phyloP scores from a whole-genome alignment of 2,329 filamentous ascomycete species.

The Fusarium tanahbumbuense region DNA sequence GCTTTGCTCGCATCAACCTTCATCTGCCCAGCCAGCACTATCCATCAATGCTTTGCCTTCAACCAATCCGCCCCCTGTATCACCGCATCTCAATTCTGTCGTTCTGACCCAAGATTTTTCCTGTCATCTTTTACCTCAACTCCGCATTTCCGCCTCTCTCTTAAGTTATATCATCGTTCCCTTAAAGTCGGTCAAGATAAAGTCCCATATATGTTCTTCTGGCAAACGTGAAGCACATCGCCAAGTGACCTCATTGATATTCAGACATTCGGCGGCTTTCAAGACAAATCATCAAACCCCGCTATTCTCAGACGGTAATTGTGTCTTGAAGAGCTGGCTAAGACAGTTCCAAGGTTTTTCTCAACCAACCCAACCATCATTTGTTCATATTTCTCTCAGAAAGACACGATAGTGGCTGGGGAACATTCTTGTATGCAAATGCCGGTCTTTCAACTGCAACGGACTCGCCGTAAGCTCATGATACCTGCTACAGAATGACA shows the following conservation, averaged over 20 bases:
- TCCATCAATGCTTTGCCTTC: conserved; percentile 14
- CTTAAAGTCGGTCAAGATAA: conserved; percentile 5
- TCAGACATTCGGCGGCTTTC: neutral
- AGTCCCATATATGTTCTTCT: neutral
- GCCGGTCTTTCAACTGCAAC: neutral
- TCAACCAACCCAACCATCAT: neutral
- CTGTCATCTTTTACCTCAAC: conserved; percentile 20
- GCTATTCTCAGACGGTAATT: conserved; percentile 17
- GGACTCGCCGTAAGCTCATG: conserved; percentile 11
- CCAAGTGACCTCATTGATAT: conserved; percentile 2
- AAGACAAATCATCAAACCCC: conserved; percentile 25
- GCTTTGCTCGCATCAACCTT: conserved; percentile 38
- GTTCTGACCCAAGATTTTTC: conserved; percentile 24
- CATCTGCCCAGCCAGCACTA: conserved; percentile 17
- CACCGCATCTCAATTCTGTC: conserved; percentile 23
- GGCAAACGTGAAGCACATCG: neutral
- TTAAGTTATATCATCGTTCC: conserved; percentile 13
- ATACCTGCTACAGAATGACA: conserved; percentile 15
- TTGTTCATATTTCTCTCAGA: neutral
- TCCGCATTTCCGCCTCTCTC: conserved; percentile 16
- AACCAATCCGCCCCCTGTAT: conserved; percentile 34
- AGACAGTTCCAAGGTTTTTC: conserved; percentile 15
- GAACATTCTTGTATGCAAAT: neutral
- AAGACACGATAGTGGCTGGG: neutral
- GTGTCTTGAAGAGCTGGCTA: conserved; percentile 12